Conservation (phyloP, 2,329 filamentous ascomycete species). For the Fusarium virguliforme region DNA sequence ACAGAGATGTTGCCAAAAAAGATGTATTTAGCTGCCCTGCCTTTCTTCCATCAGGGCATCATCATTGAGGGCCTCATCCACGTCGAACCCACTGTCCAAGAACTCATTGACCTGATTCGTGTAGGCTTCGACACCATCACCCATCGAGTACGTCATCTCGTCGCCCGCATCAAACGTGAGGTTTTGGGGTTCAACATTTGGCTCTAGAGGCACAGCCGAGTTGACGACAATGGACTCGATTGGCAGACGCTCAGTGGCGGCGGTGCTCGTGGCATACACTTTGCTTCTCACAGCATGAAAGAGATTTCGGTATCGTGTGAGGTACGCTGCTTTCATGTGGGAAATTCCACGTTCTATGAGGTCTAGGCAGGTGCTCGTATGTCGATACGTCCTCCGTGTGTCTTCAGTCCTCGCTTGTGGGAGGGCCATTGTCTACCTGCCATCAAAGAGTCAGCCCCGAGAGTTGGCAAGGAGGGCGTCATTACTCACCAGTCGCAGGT, state of each 20-base stretch:
- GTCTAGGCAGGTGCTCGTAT: conserved; percentile 10
- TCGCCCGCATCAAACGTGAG: conserved; percentile 10
- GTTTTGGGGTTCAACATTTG: neutral
- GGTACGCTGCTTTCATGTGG: neutral
- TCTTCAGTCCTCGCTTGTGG: conserved; percentile 2
- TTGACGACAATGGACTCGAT: neutral
- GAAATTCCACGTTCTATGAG: neutral
- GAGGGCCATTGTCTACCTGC: conserved; percentile 10
- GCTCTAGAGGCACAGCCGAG: neutral
- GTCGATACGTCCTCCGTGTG: neutral
- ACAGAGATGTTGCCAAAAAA: no score
- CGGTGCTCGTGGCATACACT: neutral
- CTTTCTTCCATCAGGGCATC: conserved; percentile 9
- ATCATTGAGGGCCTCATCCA: conserved; percentile 12
- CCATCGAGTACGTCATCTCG: conserved; percentile 11
- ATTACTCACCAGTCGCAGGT: neutral
- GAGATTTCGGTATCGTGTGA: neutral
- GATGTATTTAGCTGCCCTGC: neutral
- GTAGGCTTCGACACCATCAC: conserved; percentile 27
- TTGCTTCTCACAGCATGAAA: conserved; percentile 3
- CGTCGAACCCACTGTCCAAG: conserved; percentile 26
- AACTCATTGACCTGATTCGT: conserved; percentile 28
- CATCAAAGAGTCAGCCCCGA: neutral
- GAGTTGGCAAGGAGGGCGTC: no score
- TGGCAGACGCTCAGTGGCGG: neutral